Conservation (phyloP, 139 green algal species). For the Volvox reticuliferus region DNA sequence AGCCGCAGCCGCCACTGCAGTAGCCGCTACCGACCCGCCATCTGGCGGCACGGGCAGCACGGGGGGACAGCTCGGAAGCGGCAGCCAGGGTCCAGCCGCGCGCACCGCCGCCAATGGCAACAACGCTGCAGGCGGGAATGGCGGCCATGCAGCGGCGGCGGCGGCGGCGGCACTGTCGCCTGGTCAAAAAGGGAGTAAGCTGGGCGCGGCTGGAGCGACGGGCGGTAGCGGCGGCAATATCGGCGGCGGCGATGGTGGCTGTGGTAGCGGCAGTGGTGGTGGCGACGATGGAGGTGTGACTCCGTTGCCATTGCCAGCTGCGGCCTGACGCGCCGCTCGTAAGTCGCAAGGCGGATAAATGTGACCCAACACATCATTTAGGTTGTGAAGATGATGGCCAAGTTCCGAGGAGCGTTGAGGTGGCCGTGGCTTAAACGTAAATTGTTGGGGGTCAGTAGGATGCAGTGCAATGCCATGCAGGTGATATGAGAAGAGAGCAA, state of each 20-base stretch:
- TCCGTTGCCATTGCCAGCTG: neutral
- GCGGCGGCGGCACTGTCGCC: neutral
- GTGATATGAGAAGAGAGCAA: too few relatives aligned
- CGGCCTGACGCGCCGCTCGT: neutral
- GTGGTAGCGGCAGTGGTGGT: neutral
- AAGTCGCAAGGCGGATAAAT: too few relatives aligned
- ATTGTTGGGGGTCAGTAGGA: too few relatives aligned
- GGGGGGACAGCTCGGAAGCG: neutral
- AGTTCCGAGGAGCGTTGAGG: too few relatives aligned
- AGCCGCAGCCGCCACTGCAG: neutral
- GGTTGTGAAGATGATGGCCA: too few relatives aligned
- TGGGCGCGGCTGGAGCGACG: too few relatives aligned
- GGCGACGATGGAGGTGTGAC: neutral
- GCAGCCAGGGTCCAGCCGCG: too few relatives aligned
- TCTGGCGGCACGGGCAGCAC: neutral
- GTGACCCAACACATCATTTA: too few relatives aligned
- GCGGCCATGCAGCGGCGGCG: neutral
- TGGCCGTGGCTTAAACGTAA: too few relatives aligned
- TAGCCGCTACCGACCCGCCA: constrained; percentile 1
- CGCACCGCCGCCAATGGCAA: neutral
- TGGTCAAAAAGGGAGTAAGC: neutral
- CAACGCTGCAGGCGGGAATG: neutral
- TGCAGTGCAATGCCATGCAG: too few relatives aligned
- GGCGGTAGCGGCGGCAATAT: too few relatives aligned
- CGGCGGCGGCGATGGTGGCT: neutral